phyloP scores from a whole-genome alignment of 2,329 filamentous ascomycete genomes.

The Verticillium zaregamsianum region DNA sequence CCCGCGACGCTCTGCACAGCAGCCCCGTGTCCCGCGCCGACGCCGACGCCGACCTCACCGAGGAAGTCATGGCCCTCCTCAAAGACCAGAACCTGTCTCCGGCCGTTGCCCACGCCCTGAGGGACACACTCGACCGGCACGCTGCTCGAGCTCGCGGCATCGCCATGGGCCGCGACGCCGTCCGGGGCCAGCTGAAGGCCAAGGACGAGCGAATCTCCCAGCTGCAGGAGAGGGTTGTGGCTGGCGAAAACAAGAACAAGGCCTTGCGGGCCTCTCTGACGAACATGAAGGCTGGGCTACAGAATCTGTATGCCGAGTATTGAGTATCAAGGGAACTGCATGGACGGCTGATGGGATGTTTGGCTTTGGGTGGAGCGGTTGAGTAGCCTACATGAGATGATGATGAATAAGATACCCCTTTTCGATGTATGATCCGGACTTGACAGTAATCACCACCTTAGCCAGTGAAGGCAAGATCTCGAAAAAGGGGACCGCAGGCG shows the following conservation, averaged over 20 bases:
- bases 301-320: conserved; percentile 24
- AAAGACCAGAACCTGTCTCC: conserved; percentile 34
- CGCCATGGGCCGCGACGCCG: conserved; percentile 60
- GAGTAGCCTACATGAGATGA: no score
- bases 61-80: conserved; percentile 47
- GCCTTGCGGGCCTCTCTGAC: conserved; percentile 27
- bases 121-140: conserved; percentile 46
- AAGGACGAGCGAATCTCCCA: conserved; percentile 47
- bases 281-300: conserved; percentile 31
- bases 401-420: no score
- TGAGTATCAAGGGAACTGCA: conserved; percentile 1
- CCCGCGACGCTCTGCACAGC: conserved; percentile 1
- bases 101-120: conserved; percentile 31
- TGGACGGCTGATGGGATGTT: no score
- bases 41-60: conserved; percentile 31
- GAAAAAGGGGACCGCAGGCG: no score
- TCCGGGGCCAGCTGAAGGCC: conserved; percentile 55
- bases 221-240: conserved; percentile 30
- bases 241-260: conserved; percentile 32
- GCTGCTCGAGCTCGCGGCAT: conserved; percentile 58
- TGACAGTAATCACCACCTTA: no score
- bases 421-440: no score
- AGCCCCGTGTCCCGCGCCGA: conserved; percentile 6
- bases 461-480: no score
- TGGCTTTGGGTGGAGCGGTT: no score